Conservation (phyloP, 2,329 filamentous ascomycete species). For the Fusarium irregulare region DNA sequence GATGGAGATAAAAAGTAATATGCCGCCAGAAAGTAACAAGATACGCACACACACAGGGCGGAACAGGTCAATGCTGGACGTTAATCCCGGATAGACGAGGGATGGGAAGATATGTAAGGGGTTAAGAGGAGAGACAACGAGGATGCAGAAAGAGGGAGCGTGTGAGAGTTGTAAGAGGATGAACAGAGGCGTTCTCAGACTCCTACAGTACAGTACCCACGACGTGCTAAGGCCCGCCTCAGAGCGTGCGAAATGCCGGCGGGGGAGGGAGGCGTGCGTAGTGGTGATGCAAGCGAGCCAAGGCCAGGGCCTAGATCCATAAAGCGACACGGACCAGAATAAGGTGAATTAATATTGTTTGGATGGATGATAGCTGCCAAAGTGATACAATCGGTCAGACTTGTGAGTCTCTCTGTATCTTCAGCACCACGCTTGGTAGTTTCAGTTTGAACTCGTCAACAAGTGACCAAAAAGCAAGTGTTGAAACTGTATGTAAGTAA, state of each 20-base stretch:
- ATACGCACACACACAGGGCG: slow-evolving; percentile 19
- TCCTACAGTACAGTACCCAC: slow-evolving; percentile 34
- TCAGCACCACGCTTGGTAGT: slow-evolving; percentile 13
- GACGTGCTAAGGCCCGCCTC: slow-evolving; percentile 35
- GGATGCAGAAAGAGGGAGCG: slow-evolving; percentile 30
- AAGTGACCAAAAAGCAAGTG: slow-evolving; percentile 23
- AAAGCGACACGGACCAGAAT: slow-evolving; percentile 38
- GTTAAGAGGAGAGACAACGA: slow-evolving; percentile 29
- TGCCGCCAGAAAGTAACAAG: slow-evolving; percentile 16
- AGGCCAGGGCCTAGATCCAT: slow-evolving; percentile 47
- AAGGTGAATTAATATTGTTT: slow-evolving; percentile 19
- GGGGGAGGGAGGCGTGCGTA: slow-evolving; percentile 45
- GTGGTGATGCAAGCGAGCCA: slow-evolving; percentile 49
- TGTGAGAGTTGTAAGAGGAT: slow-evolving; percentile 40
- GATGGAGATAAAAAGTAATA: slow-evolving; percentile 41
- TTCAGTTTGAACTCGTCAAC: slow-evolving; percentile 9
- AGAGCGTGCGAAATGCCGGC: slow-evolving; percentile 46
- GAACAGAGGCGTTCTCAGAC: slow-evolving; percentile 43
- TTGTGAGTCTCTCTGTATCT: slow-evolving; percentile 3
- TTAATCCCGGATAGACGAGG: slow-evolving; percentile 34
- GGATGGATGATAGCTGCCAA: slow-evolving; percentile 23
- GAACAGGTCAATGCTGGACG: slow-evolving; percentile 29
- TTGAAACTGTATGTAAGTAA: slow-evolving; percentile 15
- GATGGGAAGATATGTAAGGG: slow-evolving; percentile 34
- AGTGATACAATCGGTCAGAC: slow-evolving; percentile 17